A percentile compares a stretch with the other conserved stretches of the same genome.
Conservation (phyloP, 768 basidiomycete species). For the Leccinum truebloodii region DNA sequence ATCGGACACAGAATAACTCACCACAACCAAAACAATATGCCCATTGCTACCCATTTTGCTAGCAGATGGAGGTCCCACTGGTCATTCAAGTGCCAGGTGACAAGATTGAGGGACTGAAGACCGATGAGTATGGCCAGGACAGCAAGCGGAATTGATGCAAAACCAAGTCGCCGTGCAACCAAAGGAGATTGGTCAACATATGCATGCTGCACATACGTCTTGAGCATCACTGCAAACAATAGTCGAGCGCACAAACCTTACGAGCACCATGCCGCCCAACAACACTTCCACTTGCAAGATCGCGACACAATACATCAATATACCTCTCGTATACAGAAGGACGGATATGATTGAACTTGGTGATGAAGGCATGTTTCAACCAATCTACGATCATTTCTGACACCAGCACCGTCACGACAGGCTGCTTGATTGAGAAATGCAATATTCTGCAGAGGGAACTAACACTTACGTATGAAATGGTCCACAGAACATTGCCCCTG, state of each 20-base stretch:
- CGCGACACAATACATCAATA: conserved; percentile 92
- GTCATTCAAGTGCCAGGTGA: conserved; percentile 43
- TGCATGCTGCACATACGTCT: conserved; percentile 55
- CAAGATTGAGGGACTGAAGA: conserved; percentile 64
- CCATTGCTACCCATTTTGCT: conserved; percentile 65
- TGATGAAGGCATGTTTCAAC: conserved; percentile 99
- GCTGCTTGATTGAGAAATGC: conserved; percentile 48
- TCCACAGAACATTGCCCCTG: conserved; percentile 75
- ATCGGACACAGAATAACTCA: conserved; percentile 42
- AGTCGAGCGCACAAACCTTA: conserved; percentile 49
- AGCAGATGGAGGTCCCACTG: conserved; percentile 46
- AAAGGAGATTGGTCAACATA: conserved; percentile 96
- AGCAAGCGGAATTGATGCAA: conserved; percentile 89
- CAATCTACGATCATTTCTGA: conserved; percentile 97
- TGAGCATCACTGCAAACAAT: conserved; percentile 3
- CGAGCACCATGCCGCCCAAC: conserved; percentile 65
- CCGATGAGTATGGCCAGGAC: conserved; percentile 79
- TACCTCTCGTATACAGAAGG: conserved; percentile 95
- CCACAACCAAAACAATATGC: conserved; percentile 83
- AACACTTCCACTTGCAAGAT: conserved; percentile 79
- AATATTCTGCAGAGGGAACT: background rate
- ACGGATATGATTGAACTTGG: conserved; percentile 98
- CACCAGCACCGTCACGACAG: conserved; percentile 84
- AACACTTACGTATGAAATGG: conserved; percentile 80
- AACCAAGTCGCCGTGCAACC: conserved; percentile 91